Conservation (phyloP, 345 rosid species). For the Chamaenerion angustifolium region DNA sequence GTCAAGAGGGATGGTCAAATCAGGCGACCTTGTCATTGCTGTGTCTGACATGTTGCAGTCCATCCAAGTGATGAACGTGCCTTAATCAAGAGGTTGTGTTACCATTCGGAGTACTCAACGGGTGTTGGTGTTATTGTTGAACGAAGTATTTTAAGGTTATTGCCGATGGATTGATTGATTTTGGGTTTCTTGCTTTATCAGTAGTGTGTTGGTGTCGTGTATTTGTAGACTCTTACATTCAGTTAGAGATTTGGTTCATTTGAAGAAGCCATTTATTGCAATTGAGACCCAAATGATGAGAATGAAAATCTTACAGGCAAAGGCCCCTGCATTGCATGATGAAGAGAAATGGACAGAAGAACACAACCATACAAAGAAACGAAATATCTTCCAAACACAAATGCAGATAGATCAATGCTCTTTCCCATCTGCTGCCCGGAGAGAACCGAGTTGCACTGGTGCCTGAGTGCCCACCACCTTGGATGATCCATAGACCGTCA, state of each 20-base stretch:
- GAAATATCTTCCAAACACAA: too few species aligned
- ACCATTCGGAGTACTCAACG: too few species aligned
- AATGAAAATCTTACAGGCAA: neutral
- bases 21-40: constrained; percentile 92
- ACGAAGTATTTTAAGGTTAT: too few species aligned
- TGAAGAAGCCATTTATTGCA: neutral
- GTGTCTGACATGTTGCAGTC: constrained; percentile 96
- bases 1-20: constrained; percentile 92
- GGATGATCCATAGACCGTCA: constrained; percentile 71
- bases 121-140: too few species aligned
- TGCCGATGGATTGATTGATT: too few species aligned
- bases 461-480: constrained; percentile 99
- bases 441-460: constrained; percentile 87
- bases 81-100: constrained; percentile 17
- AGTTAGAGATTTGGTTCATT: neutral
- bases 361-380: too few species aligned
- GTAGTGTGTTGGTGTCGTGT: too few species aligned
- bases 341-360: too few species aligned
- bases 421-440: constrained; percentile 89
- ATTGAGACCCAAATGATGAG: neutral
- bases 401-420: constrained; percentile 14
- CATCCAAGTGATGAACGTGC: constrained; percentile 90
- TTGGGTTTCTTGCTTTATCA: too few species aligned
- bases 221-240: too few species aligned
- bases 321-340: too few species aligned